Base-by-base conservation (phyloP, 75 land plant genomes). In the Adiantum capillusveneris region DNA sequence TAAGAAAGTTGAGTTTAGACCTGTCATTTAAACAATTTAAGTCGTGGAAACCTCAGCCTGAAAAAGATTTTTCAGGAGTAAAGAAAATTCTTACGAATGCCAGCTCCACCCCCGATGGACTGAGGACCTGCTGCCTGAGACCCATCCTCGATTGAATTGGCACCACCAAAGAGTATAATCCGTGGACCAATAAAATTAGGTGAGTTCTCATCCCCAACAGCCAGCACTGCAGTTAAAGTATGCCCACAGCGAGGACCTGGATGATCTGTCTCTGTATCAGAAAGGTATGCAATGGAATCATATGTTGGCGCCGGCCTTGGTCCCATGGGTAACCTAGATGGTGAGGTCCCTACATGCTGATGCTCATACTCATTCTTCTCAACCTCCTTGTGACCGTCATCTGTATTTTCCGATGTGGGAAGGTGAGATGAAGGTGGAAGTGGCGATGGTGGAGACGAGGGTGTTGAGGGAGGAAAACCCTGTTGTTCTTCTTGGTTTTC, bases 81-180 rank as follows among this genome's bases (percentile, higher is more conserved):
- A 20, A 11, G 2, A 17, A 21, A 63, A 19, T 9, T 21, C 29
- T 45, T 67, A 87, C 88, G 57, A 65, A 88, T 88, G 50, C 94
- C 94, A 44, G 86, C 76, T 29, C 75, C 62, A 25, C 49, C 63
- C 24, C 28, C 63, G 25, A 27, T 22, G 21, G 65, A 31, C 41
- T 34, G 59, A 31, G 65, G 58, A 29, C 31, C 55, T 20, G 71
- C 31, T 31, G 86, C 69, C 20, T 80, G 46, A 29, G 68, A 60
- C 29, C 84, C 87, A 29, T 77, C 94, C 59, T 88, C 89, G 27
- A 88, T 82, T 51, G 90, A 83, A 30, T 90, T 85, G 63, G 90
- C 79, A 43, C 94, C 94, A 45, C 94, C 94, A 56, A 88, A 88
- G 42, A 88, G 86, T 44, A 88, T 80, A 24, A 88, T 81, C 27